Percentiles rank a stretch among this genome's conserved stretches.
These are phyloP conservation scores for Paradendryphiella salina DNA, from an alignment of 2,329 filamentous ascomycete genomes.

Conservation along the genomic window DNA sequence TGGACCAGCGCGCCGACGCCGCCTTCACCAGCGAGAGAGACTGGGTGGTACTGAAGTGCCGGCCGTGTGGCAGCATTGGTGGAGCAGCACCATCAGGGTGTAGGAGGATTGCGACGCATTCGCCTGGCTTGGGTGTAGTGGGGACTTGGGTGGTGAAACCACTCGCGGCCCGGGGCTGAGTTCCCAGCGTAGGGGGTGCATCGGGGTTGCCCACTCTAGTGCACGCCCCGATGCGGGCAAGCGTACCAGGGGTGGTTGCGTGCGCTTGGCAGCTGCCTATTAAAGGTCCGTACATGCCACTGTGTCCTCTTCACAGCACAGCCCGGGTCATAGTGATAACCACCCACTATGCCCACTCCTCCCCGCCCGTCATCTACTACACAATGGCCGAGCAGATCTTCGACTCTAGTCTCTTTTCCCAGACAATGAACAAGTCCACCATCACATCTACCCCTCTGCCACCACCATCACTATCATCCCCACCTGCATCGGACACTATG, in stretches of 20 bases:
- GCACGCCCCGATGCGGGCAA: conserved; percentile 12
- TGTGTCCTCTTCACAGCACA: conserved; percentile 32
- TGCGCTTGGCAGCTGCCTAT: conserved; percentile 30
- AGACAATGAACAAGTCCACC: conserved; percentile 31
- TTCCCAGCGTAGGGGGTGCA: conserved; percentile 23
- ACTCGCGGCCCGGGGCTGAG: conserved; percentile 32
- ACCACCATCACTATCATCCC: conserved; percentile 21
- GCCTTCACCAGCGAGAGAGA: neutral
- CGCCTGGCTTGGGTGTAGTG: conserved; percentile 21
- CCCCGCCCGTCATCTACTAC: conserved; percentile 33
- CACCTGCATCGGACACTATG: conserved; percentile 13
- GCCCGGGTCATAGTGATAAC: conserved; percentile 29
- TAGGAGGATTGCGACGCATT: conserved; percentile 14
- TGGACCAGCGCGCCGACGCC: conserved; percentile 5
- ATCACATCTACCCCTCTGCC: conserved; percentile 30
- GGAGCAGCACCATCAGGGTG: conserved; percentile 13
- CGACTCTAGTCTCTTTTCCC: conserved; percentile 24
- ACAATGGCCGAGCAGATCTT: conserved; percentile 36
- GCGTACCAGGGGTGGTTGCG: conserved; percentile 22
- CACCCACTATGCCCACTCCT: conserved; percentile 38
- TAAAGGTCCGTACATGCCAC: conserved; percentile 46
- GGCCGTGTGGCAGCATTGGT: conserved; percentile 1
- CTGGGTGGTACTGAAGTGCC: no score
- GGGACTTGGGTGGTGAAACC: conserved; percentile 26
- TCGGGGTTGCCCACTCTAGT: conserved; percentile 12